These are phyloP conservation scores for Geotrichum cucujoidarum DNA, from an alignment of 1,139 yeast genomes.

Conservation along the genomic window DNA sequence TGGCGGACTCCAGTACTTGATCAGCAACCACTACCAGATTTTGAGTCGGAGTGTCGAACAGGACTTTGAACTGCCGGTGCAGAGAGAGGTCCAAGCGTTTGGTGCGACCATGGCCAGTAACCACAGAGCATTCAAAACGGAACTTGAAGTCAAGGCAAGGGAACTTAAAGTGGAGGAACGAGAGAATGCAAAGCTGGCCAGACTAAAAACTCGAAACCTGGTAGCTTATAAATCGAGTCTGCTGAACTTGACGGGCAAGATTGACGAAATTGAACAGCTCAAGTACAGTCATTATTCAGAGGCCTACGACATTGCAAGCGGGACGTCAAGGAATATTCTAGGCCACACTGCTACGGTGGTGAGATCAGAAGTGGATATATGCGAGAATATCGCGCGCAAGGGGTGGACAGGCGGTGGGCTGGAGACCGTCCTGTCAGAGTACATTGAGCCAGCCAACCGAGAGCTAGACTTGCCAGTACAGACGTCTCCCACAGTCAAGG, in stretches of 20 bases:
- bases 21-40: conserved; percentile 73
- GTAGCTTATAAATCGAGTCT: conserved; percentile 60
- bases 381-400: conserved; percentile 74
- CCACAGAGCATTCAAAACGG: conserved; percentile 51
- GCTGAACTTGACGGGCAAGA: conserved; percentile 60
- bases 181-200: conserved; percentile 52
- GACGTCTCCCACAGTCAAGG: conserved; percentile 4
- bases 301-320: conserved; percentile 56
- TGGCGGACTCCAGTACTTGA: conserved; percentile 71
- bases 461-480: conserved; percentile 35
- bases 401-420: conserved; percentile 87
- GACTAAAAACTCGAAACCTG: conserved; percentile 46
- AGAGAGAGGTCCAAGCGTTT: conserved; percentile 27
- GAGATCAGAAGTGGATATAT: conserved; percentile 74
- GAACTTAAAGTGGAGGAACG: conserved; percentile 52
- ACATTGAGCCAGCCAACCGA: conserved; percentile 24
- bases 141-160: conserved; percentile 51
- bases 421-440: conserved; percentile 49
- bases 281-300: conserved; percentile 68
- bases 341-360: conserved; percentile 58
- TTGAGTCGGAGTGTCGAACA: conserved; percentile 52
- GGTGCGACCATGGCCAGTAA: conserved; percentile 35
- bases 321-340: conserved; percentile 52
- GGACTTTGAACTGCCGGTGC: conserved; percentile 55
- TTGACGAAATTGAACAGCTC: conserved; percentile 71